Evolutionary conservation across 495 filamentous ascomycete genomes (phyloP).

Genomic region (Chaetomidium leptoderma): DNA sequence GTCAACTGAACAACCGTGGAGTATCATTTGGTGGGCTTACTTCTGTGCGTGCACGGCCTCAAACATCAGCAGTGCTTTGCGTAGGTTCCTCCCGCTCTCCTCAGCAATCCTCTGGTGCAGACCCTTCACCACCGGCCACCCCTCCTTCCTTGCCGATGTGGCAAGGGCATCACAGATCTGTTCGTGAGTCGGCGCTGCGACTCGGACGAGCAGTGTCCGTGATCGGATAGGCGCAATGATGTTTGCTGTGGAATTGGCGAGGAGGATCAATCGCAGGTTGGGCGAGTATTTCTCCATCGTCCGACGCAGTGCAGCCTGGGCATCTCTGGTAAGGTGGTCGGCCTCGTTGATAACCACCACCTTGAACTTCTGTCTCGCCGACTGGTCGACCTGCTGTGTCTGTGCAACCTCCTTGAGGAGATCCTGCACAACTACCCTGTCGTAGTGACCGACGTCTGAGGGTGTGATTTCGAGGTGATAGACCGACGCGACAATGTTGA

Average conservation of each 20-base stretch:
- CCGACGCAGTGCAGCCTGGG: slow-evolving; percentile 86
- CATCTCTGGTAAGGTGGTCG: slow-evolving; percentile 90
- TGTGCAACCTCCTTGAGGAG: slow-evolving; percentile 96
- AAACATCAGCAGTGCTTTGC: slow-evolving; percentile 87
- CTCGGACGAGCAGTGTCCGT: slow-evolving; percentile 82
- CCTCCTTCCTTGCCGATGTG: slow-evolving; percentile 70
- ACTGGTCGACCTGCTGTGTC: slow-evolving; percentile 92
- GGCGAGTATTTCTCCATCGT: slow-evolving; percentile 99
- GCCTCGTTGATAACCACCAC: slow-evolving; percentile 99
- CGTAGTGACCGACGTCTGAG: slow-evolving; percentile 93
- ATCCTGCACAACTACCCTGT: slow-evolving; percentile 92
- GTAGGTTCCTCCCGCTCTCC: slow-evolving; percentile 87
- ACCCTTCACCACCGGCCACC: slow-evolving; percentile 62
- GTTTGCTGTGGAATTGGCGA: slow-evolving; percentile 92
- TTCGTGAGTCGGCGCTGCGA: slow-evolving; percentile 78
- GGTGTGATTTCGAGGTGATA: slow-evolving; percentile 99
- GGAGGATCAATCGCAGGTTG: slow-evolving; percentile 82
- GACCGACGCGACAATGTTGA: slow-evolving; percentile 92
- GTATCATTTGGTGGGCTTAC: slow-evolving; percentile 48
- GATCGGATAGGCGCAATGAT: slow-evolving; percentile 96
- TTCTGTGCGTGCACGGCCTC: slow-evolving; percentile 96
- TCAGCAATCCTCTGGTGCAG: slow-evolving; percentile 80
- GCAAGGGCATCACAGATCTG: slow-evolving; percentile 78
- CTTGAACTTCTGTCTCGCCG: slow-evolving; percentile 89
- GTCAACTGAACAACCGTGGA: background rate